A percentile compares a stretch with the other conserved stretches of the same genome.
Conservation (phyloP, 495 filamentous ascomycete species). For the Hypoxylon fragiforme region DNA sequence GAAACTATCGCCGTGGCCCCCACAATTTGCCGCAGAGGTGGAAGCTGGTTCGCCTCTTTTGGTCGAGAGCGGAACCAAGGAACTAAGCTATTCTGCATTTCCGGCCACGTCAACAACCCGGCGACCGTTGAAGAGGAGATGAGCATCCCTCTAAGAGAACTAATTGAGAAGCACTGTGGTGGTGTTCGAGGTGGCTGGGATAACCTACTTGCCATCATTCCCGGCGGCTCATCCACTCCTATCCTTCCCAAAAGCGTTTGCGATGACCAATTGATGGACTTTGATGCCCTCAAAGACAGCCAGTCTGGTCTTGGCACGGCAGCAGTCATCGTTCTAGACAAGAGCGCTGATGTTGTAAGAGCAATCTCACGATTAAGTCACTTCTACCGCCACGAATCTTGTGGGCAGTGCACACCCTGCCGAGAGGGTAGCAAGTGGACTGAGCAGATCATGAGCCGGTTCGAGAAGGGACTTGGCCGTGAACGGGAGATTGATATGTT, state of each 20-base stretch:
- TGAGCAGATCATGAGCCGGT: slow-evolving; percentile 95
- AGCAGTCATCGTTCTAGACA: slow-evolving; percentile 98
- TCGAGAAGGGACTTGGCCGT: slow-evolving; percentile 85
- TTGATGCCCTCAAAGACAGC: slow-evolving; percentile 95
- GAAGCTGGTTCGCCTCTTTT: slow-evolving; percentile 88
- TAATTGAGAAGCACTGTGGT: slow-evolving; percentile 97
- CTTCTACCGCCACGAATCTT: slow-evolving; percentile 98
- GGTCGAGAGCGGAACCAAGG: slow-evolving; percentile 93
- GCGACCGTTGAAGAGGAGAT: slow-evolving; percentile 98
- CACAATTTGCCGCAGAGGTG: slow-evolving; percentile 91
- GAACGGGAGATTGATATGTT: slow-evolving; percentile 98
- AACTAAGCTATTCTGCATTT: slow-evolving; percentile 98
- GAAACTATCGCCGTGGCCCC: slow-evolving; percentile 95
- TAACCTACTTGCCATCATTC: slow-evolving; percentile 92
- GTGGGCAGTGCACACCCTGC: slow-evolving; percentile 97
- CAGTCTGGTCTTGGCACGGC: slow-evolving; percentile 98
- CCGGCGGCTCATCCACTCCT: slow-evolving; percentile 93
- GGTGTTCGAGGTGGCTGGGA: slow-evolving; percentile 97
- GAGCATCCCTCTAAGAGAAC: slow-evolving; percentile 89
- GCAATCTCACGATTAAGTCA: slow-evolving; percentile 88
- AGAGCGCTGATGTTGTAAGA: slow-evolving; percentile 92
- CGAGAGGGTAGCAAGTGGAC: slow-evolving; percentile 98
- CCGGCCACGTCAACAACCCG: slow-evolving; percentile 98
- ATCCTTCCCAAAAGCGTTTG: slow-evolving; percentile 86
- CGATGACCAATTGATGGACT: slow-evolving; percentile 97